These are phyloP conservation scores for Talaromyces sp. DNA, from an alignment of 2,329 filamentous ascomycete species.

Conservation along the genomic window DNA sequence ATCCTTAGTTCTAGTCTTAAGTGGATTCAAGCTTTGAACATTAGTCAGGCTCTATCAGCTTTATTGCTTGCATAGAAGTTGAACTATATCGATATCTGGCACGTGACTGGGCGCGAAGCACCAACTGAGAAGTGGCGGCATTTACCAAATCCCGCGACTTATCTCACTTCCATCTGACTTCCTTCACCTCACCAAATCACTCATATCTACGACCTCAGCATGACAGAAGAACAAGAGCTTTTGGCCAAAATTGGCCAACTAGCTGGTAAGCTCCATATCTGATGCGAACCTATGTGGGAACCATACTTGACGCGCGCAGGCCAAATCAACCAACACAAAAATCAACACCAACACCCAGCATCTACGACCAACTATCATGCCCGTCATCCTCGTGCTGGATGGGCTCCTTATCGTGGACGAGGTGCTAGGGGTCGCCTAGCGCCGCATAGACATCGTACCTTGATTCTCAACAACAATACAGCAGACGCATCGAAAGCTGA, in stretches of 20 bases:
- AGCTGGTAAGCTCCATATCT: conserved; percentile 45
- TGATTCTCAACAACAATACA: conserved; percentile 58
- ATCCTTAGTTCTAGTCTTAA: too few species aligned
- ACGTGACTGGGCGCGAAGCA: conserved; percentile 20
- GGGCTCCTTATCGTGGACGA: conserved; percentile 44
- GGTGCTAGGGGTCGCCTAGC: conserved; percentile 36
- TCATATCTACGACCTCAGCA: conserved; percentile 23
- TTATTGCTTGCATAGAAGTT: background rate
- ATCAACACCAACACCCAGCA: conserved; percentile 42
- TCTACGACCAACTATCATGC: conserved; percentile 24
- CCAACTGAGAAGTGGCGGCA: conserved; percentile 1
- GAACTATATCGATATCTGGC: background rate
- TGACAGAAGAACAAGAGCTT: conserved; percentile 55
- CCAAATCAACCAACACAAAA: conserved; percentile 77
- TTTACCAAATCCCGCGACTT: background rate
- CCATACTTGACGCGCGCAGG: conserved; percentile 45
- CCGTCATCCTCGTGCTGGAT: conserved; percentile 33
- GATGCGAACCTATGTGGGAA: conserved; percentile 13
- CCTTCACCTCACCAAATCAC: background rate
- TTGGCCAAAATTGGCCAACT: conserved; percentile 55
- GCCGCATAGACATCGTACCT: conserved; percentile 55
- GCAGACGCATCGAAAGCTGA: conserved; percentile 12
- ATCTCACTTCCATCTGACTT: background rate
- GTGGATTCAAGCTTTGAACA: too few species aligned
- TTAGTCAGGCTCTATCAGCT: background rate